Evolutionary conservation across 2,329 filamentous ascomycete genomes (phyloP).

Genomic region (Fusarium sp.): DNA sequence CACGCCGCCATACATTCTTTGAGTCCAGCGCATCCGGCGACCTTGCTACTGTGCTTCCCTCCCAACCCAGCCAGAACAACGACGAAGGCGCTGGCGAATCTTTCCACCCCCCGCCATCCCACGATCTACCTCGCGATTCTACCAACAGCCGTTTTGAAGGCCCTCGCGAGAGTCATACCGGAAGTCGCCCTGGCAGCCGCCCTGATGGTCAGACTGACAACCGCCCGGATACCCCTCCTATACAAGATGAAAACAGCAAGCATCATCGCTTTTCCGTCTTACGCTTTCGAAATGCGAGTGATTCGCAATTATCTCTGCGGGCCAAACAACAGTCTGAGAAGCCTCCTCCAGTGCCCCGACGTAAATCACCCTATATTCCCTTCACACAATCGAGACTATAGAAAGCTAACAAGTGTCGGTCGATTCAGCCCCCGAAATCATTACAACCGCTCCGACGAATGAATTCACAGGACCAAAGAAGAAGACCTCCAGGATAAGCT

Average conservation of each 20-base stretch:
- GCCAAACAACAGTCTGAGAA: constrained; percentile 75
- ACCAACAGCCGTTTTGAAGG: constrained; percentile 22
- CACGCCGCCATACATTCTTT: constrained; percentile 64
- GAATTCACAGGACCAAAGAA: constrained; percentile 67
- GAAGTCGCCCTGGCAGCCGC: constrained; percentile 28
- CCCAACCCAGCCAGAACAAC: constrained; percentile 39
- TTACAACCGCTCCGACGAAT: constrained; percentile 89
- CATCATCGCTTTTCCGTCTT: constrained; percentile 77
- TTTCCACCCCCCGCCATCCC: constrained; percentile 41
- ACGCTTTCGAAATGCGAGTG: constrained; percentile 91
- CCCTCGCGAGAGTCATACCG: constrained; percentile 12
- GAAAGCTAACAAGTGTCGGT: constrained; percentile 39
- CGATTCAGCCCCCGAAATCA: constrained; percentile 75
- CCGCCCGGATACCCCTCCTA: constrained; percentile 62
- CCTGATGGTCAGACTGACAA: constrained; percentile 24
- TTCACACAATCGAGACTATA: constrained; percentile 4
- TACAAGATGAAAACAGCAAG: constrained; percentile 67
- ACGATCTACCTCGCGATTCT: constrained; percentile 42
- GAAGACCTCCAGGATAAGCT: constrained; percentile 66
- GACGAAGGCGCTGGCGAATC: constrained; percentile 36
- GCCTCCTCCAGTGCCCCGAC: constrained; percentile 69
- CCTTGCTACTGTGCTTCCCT: constrained; percentile 41
- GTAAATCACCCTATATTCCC: constrained; percentile 55
- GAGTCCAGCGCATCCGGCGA: constrained; percentile 50
- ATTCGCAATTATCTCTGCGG: constrained; percentile 84